Conservation (phyloP, 2,329 filamentous ascomycete species). For the Penicillium sp. region DNA sequence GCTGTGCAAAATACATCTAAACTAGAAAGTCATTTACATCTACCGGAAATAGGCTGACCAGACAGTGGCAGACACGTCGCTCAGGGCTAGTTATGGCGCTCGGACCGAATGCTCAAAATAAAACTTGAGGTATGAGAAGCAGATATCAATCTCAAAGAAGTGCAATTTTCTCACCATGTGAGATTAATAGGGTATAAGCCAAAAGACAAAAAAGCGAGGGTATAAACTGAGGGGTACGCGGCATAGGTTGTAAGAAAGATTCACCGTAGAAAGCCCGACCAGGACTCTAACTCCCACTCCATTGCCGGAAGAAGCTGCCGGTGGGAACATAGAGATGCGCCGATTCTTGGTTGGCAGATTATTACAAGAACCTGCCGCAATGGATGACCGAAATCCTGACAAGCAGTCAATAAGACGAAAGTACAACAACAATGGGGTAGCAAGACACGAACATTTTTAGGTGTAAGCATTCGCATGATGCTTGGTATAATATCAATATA, state of each 20-base stretch:
- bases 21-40: too few relatives aligned
- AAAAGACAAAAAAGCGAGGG: conserved; percentile 1
- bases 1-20: too few relatives aligned
- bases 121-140: background rate
- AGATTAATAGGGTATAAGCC: background rate
- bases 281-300: conserved; percentile 5
- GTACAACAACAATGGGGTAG: background rate
- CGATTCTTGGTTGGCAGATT: conserved; percentile 14
- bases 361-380: background rate
- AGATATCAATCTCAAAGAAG: background rate
- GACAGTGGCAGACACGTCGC: too few relatives aligned
- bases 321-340: background rate
- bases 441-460: background rate
- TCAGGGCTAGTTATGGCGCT: too few relatives aligned
- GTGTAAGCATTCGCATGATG: background rate
- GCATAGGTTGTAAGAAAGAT: background rate
- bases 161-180: background rate
- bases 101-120: too few relatives aligned
- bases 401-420: background rate
- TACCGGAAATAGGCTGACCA: too few relatives aligned
- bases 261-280: background rate
- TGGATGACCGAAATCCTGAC: background rate
- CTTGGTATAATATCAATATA: background rate
- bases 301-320: conserved; percentile 1
- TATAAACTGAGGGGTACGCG: conserved; percentile 12